Evolutionary conservation across 148 eudicot species (phyloP).

Genomic region (Spergularia marina): DNA sequence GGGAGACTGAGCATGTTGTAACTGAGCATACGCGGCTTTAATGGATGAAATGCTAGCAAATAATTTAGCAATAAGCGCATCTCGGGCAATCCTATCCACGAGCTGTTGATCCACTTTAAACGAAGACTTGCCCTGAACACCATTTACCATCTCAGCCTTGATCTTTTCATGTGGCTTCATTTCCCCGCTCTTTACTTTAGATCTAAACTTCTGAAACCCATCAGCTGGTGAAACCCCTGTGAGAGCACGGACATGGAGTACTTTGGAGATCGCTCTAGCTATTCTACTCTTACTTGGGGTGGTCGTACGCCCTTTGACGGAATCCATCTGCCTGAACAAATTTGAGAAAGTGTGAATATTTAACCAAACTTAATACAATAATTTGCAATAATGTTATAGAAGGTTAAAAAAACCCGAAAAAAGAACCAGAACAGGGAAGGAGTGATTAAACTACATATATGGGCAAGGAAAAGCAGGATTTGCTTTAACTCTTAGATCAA

Average conservation of each 20-base stretch:
- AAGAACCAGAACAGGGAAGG: constrained; percentile 15
- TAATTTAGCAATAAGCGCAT: constrained; percentile 70
- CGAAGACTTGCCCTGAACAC: constrained; percentile 26
- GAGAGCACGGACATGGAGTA: constrained; percentile 52
- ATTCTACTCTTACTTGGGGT: constrained; percentile 68
- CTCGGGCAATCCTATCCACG: constrained; percentile 32
- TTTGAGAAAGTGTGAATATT: constrained; percentile 2
- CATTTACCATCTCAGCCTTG: constrained; percentile 31
- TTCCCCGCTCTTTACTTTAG: constrained; percentile 34
- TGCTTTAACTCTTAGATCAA: constrained; percentile 56
- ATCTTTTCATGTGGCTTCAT: constrained; percentile 31
- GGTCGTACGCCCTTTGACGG: constrained; percentile 36
- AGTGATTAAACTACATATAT: constrained; percentile 25
- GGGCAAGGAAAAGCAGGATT: constrained; percentile 34
- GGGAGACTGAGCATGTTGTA: constrained; percentile 83
- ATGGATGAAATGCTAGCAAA: constrained; percentile 73
- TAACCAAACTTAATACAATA: not conserved
- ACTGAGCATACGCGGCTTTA: constrained; percentile 79
- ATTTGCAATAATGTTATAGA: not conserved
- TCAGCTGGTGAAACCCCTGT: constrained; percentile 52
- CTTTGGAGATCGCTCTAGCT: constrained; percentile 71
- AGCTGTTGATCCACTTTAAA: constrained; percentile 44
- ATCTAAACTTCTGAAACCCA: constrained; percentile 41
- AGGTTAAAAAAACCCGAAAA: constrained; percentile 5
- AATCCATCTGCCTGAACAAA: constrained; percentile 55